Evolutionary conservation across 768 basidiomycete genomes (phyloP), one percentile per base, ranked within the genome.

Genomic region (Botryobasidium botryosum): DNA sequence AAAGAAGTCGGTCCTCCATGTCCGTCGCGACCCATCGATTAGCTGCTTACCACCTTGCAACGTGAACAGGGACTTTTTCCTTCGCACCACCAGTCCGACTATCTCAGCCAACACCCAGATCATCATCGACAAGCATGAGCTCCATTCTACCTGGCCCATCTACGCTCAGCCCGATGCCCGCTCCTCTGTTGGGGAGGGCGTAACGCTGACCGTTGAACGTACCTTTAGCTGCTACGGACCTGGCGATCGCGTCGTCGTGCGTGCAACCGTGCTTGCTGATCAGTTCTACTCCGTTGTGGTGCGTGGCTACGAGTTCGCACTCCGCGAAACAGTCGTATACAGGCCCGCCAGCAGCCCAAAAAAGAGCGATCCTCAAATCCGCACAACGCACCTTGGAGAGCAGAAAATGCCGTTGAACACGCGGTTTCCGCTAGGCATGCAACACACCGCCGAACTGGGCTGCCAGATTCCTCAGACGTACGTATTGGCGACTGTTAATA

Each of bases 71-170:
- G 76, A 84, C 5, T 77, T 91, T 57, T 71, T 92, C 45, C 83
- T 85, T 28, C 76, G 79, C 50, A 76, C 79, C 52, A 79, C 83
- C 55, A 71, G 79, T 1, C 66, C 72, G 18, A 70, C 83, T 35
- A 61, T 74, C 25, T 73, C 77, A n/a, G 71, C 76, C 10, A 67
- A 73, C 17, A 72, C 81, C 27, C 64, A 70, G 10, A 78, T 94
- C 36, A 72, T 77, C 50, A 84, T 94, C 54, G 82, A 86, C 66
- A 94, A 92, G 60, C 88, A 92, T 55, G 90, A 92, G 51, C 65
- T 91, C 5, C 88, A 92, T 55, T 81, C 87, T 3, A 79, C 84
- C 1, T 94, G 90, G 90, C 88, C 90, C 2, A 71, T 91, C 25
- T 92, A 87, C 56, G 72, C 72, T 40, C 81, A 86, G 56, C 71